Evolutionary conservation across 345 rosid species (phyloP).

Genomic region (Trapa bicornis): DNA sequence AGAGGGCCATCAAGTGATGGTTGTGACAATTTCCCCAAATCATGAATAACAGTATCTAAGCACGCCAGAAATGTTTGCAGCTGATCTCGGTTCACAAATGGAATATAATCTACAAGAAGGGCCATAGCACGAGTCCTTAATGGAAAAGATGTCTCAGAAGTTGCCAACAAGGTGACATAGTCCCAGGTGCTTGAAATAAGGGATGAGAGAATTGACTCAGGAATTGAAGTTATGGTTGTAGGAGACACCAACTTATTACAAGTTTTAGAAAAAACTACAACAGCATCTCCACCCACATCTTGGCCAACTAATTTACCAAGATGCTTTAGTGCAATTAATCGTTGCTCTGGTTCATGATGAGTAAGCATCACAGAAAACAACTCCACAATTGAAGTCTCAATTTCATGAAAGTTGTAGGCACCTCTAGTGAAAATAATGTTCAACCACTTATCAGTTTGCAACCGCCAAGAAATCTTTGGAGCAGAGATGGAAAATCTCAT

Average conservation of each 20-base stretch:
- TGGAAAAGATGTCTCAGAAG: conserved; percentile 44
- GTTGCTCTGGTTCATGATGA: conserved; percentile 78
- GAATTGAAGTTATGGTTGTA: conserved; percentile 19
- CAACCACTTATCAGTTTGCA: conserved; percentile 65
- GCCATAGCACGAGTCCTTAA: conserved; percentile 52
- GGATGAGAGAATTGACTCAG: conserved; percentile 34
- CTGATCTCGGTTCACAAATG: conserved; percentile 38
- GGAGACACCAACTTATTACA: conserved; percentile 24
- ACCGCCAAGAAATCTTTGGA: conserved; percentile 64
- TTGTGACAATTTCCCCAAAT: conserved; percentile 35
- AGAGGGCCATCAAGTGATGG: conserved; percentile 52
- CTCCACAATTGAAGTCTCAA: conserved; percentile 39
- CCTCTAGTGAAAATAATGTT: conserved; percentile 33
- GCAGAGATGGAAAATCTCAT: conserved; percentile 39
- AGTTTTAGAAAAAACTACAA: conserved; percentile 18
- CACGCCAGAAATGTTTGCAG: conserved; percentile 57
- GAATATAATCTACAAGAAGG: conserved; percentile 51
- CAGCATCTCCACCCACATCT: conserved; percentile 27
- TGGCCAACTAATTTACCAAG: conserved; percentile 53
- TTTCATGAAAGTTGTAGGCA: conserved; percentile 31
- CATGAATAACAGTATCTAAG: conserved; percentile 45
- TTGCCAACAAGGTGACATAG: conserved; percentile 47
- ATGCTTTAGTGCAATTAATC: conserved; percentile 50
- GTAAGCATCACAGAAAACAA: conserved; percentile 42
- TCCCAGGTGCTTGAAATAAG: conserved; percentile 68